phyloP scores from a whole-genome alignment of 129 eudicot genomes.

The Lactuca saligna region DNA sequence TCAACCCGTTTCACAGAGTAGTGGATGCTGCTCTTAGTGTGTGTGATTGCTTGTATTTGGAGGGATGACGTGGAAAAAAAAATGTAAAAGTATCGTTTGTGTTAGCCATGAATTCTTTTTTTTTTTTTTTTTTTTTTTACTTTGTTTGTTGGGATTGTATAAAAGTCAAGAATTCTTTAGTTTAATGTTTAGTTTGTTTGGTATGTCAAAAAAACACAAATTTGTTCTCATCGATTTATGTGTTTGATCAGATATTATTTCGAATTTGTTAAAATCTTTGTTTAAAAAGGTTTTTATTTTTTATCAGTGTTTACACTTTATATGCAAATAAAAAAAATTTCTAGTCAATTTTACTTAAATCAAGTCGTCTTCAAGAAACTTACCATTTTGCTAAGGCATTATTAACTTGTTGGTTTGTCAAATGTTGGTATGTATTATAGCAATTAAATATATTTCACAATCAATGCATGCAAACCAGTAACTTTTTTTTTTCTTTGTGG shows the following conservation, averaged over 20 bases:
- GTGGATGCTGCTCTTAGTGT: slow-evolving; percentile 76
- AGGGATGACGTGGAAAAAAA: slow-evolving; percentile 25
- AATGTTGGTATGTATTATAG: no score
- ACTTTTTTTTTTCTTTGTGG: no score
- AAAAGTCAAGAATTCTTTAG: slow-evolving; percentile 31
- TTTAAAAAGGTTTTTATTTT: slow-evolving; percentile 3
- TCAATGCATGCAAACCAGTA: no score
- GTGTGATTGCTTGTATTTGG: slow-evolving; percentile 19
- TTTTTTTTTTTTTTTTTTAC: slow-evolving; percentile 7
- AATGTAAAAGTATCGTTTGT: slow-evolving; percentile 34
- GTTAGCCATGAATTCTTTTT: slow-evolving; percentile 36
- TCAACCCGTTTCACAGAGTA: slow-evolving; percentile 76
- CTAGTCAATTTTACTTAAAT: no score
- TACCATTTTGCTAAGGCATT: no score
- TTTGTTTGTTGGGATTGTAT: slow-evolving; percentile 35
- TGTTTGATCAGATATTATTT: background rate
- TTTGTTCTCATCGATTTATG: slow-evolving; percentile 11
- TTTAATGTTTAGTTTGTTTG: slow-evolving; percentile 20
- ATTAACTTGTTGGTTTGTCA: no score
- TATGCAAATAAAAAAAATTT: no score
- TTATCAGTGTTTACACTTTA: background rate
- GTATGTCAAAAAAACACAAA: slow-evolving; percentile 18
- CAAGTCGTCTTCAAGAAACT: no score
- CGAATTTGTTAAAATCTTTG: slow-evolving; percentile 4
- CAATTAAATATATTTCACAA: no score